Conservation (phyloP, 176 grass and related monocot genomes). For the Carex pumila region DNA sequence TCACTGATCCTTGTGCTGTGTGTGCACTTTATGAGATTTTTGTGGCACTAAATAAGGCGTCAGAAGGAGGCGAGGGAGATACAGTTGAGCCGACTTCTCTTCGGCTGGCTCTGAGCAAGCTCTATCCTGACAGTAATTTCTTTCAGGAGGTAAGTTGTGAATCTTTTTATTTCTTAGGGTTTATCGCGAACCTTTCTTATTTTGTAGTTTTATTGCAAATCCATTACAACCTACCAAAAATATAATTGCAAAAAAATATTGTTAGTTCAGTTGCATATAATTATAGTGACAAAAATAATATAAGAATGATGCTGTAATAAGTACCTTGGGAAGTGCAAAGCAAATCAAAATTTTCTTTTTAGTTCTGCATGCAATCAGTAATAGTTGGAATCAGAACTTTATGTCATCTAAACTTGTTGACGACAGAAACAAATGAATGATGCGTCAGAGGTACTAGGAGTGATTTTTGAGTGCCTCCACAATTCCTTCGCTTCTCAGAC, state of each 20-base stretch:
- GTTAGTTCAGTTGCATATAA: conserved; percentile 11
- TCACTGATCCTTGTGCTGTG: conserved; percentile 92
- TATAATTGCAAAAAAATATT: background rate
- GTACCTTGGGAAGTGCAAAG: background rate
- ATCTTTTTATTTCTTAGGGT: background rate
- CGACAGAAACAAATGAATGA: conserved; percentile 97
- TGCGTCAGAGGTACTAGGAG: conserved; percentile 91
- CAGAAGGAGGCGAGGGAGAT: conserved; percentile 44
- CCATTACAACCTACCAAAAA: conserved; percentile 8
- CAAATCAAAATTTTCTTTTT: background rate
- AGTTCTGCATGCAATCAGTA: background rate
- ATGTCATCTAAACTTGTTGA: background rate
- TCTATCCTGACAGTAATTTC: conserved; percentile 94
- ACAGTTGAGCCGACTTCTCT: conserved; percentile 82
- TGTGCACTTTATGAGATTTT: conserved; percentile 91
- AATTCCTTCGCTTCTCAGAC: conserved; percentile 51
- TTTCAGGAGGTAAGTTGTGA: conserved; percentile 76
- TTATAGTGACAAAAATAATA: background rate
- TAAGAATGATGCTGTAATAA: background rate
- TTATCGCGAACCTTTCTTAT: background rate
- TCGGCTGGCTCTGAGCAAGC: conserved; percentile 89
- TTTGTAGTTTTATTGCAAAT: conserved; percentile 5
- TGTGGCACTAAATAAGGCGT: conserved; percentile 70
- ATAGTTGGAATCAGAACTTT: background rate
- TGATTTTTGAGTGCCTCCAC: conserved; percentile 91